phyloP scores from a whole-genome alignment of 2,329 filamentous ascomycete species.

The Colletotrichum camelliae region DNA sequence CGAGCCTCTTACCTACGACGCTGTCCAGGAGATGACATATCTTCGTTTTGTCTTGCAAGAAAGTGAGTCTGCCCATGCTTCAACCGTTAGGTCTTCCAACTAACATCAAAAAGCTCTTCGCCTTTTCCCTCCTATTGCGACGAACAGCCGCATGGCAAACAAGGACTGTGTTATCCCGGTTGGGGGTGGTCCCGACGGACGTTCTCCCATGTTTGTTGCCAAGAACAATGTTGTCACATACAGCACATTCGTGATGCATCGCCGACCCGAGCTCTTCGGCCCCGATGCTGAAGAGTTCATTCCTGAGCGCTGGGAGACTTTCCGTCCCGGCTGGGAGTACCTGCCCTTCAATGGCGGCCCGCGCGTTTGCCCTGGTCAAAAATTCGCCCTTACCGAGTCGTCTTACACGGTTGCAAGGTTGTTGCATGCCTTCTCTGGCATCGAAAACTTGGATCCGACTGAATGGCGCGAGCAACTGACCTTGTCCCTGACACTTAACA shows the following conservation, averaged over 20 bases:
- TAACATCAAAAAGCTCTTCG: conserved; percentile 37
- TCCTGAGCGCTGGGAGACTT: conserved; percentile 34
- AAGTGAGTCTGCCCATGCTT: conserved; percentile 59
- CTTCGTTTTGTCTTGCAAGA: conserved; percentile 67
- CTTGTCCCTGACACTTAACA: conserved; percentile 11
- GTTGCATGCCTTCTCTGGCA: conserved; percentile 25
- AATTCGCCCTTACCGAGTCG: conserved; percentile 27
- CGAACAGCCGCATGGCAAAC: conserved; percentile 50
- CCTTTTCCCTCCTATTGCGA: conserved; percentile 54
- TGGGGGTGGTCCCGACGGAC: conserved; percentile 54
- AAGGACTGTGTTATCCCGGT: conserved; percentile 53
- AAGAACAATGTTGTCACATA: conserved; percentile 50
- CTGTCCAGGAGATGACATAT: conserved; percentile 71
- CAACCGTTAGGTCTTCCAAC: conserved; percentile 25
- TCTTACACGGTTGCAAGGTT: conserved; percentile 29
- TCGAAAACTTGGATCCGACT: conserved; percentile 3
- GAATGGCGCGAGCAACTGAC: conserved; percentile 15
- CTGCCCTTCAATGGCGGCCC: conserved; percentile 44
- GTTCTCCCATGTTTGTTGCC: conserved; percentile 50
- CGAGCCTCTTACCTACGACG: conserved; percentile 26
- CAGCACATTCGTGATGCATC: conserved; percentile 43
- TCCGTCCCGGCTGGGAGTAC: conserved; percentile 37
- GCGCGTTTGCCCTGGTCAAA: conserved; percentile 32
- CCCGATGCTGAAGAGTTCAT: conserved; percentile 29
- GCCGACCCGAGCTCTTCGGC: conserved; percentile 31